These are phyloP conservation scores for Salvia splendens DNA, from an alignment of 257 asterid species.

Conservation along the genomic window DNA sequence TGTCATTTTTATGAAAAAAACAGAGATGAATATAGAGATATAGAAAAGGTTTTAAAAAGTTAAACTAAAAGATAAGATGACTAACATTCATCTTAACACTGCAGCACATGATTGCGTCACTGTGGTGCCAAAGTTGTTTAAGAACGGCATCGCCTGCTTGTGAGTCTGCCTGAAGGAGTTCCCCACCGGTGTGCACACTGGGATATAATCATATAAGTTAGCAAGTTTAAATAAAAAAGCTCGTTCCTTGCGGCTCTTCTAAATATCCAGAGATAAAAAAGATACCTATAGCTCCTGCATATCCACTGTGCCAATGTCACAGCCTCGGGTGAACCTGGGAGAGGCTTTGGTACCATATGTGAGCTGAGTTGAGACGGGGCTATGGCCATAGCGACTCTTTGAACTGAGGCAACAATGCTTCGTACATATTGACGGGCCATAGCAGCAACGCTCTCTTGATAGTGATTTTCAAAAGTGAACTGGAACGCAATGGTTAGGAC, in stretches of 20 bases:
- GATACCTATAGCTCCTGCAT: constrained; percentile 73
- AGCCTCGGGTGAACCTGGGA: constrained; percentile 84
- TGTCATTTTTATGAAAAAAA: constrained; percentile 31
- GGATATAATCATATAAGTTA: background rate
- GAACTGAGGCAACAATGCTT: constrained; percentile 80
- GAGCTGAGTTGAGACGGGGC: constrained; percentile 72
- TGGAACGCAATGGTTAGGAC: constrained; percentile 92
- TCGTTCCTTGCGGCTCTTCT: background rate
- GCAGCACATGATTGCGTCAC: constrained; percentile 92
- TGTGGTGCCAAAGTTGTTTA: constrained; percentile 88
- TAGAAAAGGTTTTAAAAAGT: too few relatives aligned
- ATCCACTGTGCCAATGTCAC: constrained; percentile 82
- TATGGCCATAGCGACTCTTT: constrained; percentile 87
- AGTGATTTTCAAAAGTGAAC: constrained; percentile 85
- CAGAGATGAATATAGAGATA: background rate
- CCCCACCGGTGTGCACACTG: constrained; percentile 83
- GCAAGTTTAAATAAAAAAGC: background rate
- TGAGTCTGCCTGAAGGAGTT: constrained; percentile 57
- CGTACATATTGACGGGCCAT: constrained; percentile 96
- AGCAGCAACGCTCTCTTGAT: constrained; percentile 77
- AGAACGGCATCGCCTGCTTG: constrained; percentile 65
- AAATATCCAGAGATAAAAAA: background rate
- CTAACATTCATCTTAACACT: constrained; percentile 79
- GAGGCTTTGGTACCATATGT: constrained; percentile 56
- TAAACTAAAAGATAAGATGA: background rate